These are phyloP conservation scores for Daldinia childiae DNA, from an alignment of 495 filamentous ascomycete species.

Conservation along the genomic window DNA sequence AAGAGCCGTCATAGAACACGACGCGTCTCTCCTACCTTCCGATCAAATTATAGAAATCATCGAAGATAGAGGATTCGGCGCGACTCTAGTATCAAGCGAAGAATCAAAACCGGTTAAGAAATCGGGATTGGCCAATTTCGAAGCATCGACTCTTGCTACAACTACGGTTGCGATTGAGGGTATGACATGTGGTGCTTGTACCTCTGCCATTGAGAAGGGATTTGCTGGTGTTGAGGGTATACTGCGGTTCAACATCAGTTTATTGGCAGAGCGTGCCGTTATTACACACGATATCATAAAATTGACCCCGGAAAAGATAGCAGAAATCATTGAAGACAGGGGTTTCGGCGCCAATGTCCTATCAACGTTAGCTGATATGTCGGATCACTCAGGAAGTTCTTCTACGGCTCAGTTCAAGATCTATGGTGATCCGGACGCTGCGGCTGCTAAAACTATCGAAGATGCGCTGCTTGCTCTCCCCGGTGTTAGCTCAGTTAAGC, in stretches of 20 bases:
- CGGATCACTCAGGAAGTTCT: slow-evolving; percentile 58
- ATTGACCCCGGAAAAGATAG: slow-evolving; percentile 76
- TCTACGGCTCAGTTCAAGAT: slow-evolving; percentile 78
- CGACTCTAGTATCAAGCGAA: slow-evolving; percentile 70
- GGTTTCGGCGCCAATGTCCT: slow-evolving; percentile 91
- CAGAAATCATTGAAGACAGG: slow-evolving; percentile 88
- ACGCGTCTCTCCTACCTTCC: slow-evolving; percentile 71
- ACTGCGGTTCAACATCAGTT: slow-evolving; percentile 89
- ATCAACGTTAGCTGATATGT: slow-evolving; percentile 60
- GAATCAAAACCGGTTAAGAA: slow-evolving; percentile 47
- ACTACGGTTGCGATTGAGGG: slow-evolving; percentile 93
- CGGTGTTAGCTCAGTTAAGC: slow-evolving; percentile 76
- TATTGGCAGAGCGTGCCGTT: slow-evolving; percentile 91
- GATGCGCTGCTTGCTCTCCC: slow-evolving; percentile 68
- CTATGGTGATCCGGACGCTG: slow-evolving; percentile 77
- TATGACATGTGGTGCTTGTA: slow-evolving; percentile 98
- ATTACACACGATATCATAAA: slow-evolving; percentile 79
- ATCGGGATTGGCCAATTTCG: slow-evolving; percentile 44
- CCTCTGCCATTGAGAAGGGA: slow-evolving; percentile 84
- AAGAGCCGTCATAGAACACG: slow-evolving; percentile 88
- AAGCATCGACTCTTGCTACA: slow-evolving; percentile 57
- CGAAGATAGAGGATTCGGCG: slow-evolving; percentile 93
- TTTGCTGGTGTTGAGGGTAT: slow-evolving; percentile 79
- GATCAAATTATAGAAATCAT: slow-evolving; percentile 80
- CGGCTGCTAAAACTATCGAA: slow-evolving; percentile 76